phyloP scores from a whole-genome alignment of 805 yeast species.

The Candida loeiensis region DNA sequence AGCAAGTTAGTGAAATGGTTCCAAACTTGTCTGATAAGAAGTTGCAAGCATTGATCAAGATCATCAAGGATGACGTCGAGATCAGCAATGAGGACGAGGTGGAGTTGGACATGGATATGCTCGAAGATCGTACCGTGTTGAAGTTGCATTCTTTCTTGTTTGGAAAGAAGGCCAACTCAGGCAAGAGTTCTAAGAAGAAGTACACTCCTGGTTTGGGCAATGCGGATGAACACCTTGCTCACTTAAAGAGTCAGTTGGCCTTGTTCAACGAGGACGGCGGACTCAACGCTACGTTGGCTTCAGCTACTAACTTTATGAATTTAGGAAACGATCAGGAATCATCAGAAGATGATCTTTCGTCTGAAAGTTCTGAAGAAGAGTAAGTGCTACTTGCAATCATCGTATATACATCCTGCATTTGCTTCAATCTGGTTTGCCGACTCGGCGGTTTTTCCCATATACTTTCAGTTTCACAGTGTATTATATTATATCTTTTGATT shows the following conservation, averaged over 20 bases:
- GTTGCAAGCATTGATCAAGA: conserved; percentile 76
- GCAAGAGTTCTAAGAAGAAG: conserved; percentile 43
- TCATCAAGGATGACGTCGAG: conserved; percentile 68
- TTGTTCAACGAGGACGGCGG: conserved; percentile 37
- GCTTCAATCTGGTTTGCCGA: conserved; percentile 4
- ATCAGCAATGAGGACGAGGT: conserved; percentile 77
- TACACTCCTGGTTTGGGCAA: conserved; percentile 32
- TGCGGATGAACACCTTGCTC: conserved; percentile 56
- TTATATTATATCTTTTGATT: conserved; percentile 8
- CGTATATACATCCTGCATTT: conserved; percentile 3
- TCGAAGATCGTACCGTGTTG: conserved; percentile 78
- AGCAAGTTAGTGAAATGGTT: conserved; percentile 84
- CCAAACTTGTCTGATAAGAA: conserved; percentile 73
- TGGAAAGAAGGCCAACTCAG: conserved; percentile 37
- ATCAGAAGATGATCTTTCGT: conserved; percentile 51
- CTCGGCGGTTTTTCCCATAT: conserved; percentile 1
- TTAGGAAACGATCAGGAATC: conserved; percentile 37
- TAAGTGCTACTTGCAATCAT: conserved; percentile 20
- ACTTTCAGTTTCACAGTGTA: conserved; percentile 10
- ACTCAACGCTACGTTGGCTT: conserved; percentile 16
- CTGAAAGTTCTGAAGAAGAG: conserved; percentile 73
- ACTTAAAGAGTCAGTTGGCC: conserved; percentile 51
- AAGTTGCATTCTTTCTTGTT: conserved; percentile 79
- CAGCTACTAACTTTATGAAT: conserved; percentile 26
- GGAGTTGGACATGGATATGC: conserved; percentile 91